Base-by-base conservation (phyloP, 768 basidiomycete species). In the Ramaria sp. region DNA sequence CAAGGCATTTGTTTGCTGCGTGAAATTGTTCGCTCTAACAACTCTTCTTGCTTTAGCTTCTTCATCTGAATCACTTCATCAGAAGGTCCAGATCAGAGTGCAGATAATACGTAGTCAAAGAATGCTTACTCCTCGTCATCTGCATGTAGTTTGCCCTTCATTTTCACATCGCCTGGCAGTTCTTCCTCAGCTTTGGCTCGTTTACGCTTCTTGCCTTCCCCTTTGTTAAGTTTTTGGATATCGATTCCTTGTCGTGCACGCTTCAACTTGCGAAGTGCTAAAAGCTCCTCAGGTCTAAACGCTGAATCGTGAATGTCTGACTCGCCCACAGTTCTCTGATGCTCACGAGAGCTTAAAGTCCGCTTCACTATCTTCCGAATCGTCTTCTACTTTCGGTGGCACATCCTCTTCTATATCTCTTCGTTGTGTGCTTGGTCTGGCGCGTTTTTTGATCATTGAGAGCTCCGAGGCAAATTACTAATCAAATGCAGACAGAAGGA, bases 1-100 rank as follows among this genome's bases (percentile, higher is more conserved):
- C 20, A 97, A 76, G 1, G 83, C 81, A 65, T 96, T 95, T 3
- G 95, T 99, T 69, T 97, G 95, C 59, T 94, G 90, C 0, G 96
- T 99, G 65, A 99, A 98, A 70, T 96, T 96, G 69, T 89, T 95
- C 20, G 81, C 72, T 38, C 91, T 74, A 1, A 94, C 84, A 5
- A 83, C 78, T 49, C 82, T 74, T 56, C 88, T 74, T 9, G 87
- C 82, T 55, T 79, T 83, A 2, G 84, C 79, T 51, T 82, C 81
- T 28, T 81, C 82, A 39, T 78, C 78, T 57, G 78, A 73, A 37
- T 85, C 82, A 0, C 80, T 83, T 9, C 43, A 38, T 27, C 15
- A 47, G 44, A 38, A 44, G 34, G 39, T 27, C 48, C 13, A 15
- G 20, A 34, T 27, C 10, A 24, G n/a, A 16, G 3, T 34, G 13